Conservation (phyloP, 148 eudicot genomes). For the Talinum fruticosum region DNA sequence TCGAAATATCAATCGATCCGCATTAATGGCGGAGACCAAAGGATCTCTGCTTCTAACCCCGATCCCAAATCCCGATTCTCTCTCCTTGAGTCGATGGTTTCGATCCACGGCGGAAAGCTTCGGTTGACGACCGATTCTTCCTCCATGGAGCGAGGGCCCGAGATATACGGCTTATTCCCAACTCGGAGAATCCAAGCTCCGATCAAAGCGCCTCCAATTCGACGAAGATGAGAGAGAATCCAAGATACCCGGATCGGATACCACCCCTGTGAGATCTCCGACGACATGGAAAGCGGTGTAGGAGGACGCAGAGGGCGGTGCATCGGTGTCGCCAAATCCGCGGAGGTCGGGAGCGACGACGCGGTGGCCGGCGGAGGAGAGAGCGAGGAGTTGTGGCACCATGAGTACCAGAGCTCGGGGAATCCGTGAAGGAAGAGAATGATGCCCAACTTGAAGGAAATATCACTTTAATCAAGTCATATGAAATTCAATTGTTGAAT, state of each 20-base stretch:
- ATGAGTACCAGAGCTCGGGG: slow-evolving; percentile 19
- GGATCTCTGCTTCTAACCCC: slow-evolving; percentile 25
- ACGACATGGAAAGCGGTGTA: slow-evolving; percentile 27
- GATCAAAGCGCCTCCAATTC: slow-evolving; percentile 27
- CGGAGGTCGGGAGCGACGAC: slow-evolving; percentile 30
- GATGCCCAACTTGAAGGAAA: no score
- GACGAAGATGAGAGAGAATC: slow-evolving; percentile 16
- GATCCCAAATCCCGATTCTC: slow-evolving; percentile 39
- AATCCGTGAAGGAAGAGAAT: slow-evolving; percentile 30
- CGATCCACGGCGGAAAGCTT: slow-evolving; percentile 20
- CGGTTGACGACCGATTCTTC: slow-evolving; percentile 32
- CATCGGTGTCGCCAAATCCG: slow-evolving; percentile 30
- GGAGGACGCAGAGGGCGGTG: slow-evolving; percentile 15
- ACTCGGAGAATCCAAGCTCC: slow-evolving; percentile 58
- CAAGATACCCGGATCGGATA: slow-evolving; percentile 2
- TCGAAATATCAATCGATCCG: neutral
- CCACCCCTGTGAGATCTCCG: slow-evolving; percentile 14
- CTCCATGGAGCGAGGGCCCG: slow-evolving; percentile 61
- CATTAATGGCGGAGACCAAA: slow-evolving; percentile 37
- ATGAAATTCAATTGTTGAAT: no score
- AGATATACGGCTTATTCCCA: slow-evolving; percentile 62
- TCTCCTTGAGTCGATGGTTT: slow-evolving; percentile 24
- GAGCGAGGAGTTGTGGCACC: slow-evolving; percentile 27
- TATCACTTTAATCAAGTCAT: no score
- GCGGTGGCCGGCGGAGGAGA: slow-evolving; percentile 21